Evolutionary conservation across 2,329 filamentous ascomycete species (phyloP).

Genomic region (Aspergillus niger): DNA sequence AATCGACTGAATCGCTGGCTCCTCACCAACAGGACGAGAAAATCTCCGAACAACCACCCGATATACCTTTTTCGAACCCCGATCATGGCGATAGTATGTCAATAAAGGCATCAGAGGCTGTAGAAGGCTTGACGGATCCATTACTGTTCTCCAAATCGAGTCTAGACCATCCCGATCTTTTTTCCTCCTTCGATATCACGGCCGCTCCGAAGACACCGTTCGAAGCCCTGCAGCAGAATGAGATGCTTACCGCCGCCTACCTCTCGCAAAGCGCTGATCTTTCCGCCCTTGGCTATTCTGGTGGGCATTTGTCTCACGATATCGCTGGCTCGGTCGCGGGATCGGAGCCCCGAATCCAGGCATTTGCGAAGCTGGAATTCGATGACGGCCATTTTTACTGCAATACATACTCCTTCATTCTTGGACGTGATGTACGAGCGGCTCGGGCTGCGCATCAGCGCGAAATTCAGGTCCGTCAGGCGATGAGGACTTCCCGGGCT

Average conservation of each 20-base stretch:
- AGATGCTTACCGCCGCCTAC: conserved; percentile 43
- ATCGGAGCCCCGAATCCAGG: conserved; percentile 54
- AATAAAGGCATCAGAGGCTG: conserved; percentile 25
- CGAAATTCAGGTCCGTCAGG: conserved; percentile 46
- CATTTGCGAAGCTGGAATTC: conserved; percentile 66
- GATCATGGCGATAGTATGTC: conserved; percentile 10
- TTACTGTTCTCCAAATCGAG: conserved; percentile 35
- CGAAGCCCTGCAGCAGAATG: conserved; percentile 43
- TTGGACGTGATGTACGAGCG: conserved; percentile 63
- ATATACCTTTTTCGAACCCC: conserved; percentile 15
- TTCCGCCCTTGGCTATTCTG: conserved; percentile 37
- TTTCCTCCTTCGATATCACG: conserved; percentile 39
- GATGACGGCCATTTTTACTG: conserved; percentile 67
- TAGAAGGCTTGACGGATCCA: conserved; percentile 37
- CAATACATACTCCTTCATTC: conserved; percentile 62
- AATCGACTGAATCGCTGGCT: conserved; percentile 2
- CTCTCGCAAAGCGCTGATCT: conserved; percentile 40
- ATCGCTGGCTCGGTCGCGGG: conserved; percentile 40
- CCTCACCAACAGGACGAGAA: conserved; percentile 15
- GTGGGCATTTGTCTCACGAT: conserved; percentile 29
- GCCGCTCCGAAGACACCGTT: conserved; percentile 36
- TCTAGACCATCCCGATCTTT: conserved; percentile 36
- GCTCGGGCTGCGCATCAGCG: conserved; percentile 50
- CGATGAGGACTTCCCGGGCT: conserved; percentile 41
- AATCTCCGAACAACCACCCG: conserved; percentile 14